These are phyloP conservation scores for Prunus padus DNA, from an alignment of 306 rosid genomes.

Conservation along the genomic window DNA sequence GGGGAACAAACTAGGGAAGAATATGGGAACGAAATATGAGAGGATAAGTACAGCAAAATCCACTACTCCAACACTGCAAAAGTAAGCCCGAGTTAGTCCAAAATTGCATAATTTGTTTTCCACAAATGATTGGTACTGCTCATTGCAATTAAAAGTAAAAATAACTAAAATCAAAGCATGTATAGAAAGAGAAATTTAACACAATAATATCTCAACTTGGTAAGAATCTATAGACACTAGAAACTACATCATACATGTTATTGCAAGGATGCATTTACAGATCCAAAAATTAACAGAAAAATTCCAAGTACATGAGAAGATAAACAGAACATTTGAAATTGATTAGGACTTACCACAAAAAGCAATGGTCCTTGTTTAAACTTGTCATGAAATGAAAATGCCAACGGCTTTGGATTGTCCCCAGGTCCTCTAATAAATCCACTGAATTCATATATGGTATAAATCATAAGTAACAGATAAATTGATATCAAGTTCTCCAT, in stretches of 20 bases:
- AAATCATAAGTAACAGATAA: conserved; percentile 4
- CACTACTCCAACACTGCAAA: conserved; percentile 95
- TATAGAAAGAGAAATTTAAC: background rate
- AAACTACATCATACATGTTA: background rate
- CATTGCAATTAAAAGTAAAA: background rate
- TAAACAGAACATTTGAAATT: conserved; percentile 6
- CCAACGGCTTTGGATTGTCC: conserved; percentile 67
- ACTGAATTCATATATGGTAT: conserved; percentile 37
- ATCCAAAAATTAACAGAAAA: background rate
- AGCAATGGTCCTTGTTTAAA: conserved; percentile 92
- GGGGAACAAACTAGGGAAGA: conserved; percentile 33
- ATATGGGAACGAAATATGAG: conserved; percentile 74
- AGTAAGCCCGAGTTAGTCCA: background rate
- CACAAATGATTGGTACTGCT: background rate
- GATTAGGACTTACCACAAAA: conserved; percentile 75
- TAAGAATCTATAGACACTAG: background rate
- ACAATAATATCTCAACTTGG: background rate
- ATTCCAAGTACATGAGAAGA: background rate
- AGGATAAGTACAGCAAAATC: conserved; percentile 93
- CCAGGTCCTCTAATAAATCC: conserved; percentile 99
- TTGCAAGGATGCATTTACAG: background rate
- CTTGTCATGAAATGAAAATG: conserved; percentile 79
- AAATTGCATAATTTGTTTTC: background rate
- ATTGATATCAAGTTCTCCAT: background rate
- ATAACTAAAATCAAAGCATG: too few species aligned